Percentiles rank a stretch among this genome's conserved stretches.
Evolutionary conservation across 768 basidiomycete genomes (phyloP).

Genomic region (Nidularia sp.): DNA sequence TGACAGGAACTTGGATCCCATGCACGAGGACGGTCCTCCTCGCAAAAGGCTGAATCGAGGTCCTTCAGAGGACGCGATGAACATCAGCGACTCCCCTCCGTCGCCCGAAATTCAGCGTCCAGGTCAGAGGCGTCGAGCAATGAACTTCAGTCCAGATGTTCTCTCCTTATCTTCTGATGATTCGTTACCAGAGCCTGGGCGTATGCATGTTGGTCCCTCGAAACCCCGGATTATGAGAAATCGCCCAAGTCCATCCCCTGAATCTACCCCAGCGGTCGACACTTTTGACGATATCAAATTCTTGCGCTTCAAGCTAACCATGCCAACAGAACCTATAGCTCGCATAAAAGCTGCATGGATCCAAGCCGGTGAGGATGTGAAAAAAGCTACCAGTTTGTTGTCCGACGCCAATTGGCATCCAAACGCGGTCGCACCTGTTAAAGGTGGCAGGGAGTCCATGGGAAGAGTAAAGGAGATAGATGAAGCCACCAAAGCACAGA

Average conservation of each 20-base stretch:
- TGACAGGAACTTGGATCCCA: slow-evolving; percentile 29
- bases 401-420: slow-evolving; percentile 54
- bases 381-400: slow-evolving; percentile 55
- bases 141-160: slow-evolving; percentile 25
- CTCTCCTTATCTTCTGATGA: slow-evolving; percentile 69
- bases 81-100: slow-evolving; percentile 40
- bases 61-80: slow-evolving; percentile 28
- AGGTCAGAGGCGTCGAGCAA: slow-evolving; percentile 43
- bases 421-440: slow-evolving; percentile 51
- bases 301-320: slow-evolving; percentile 58
- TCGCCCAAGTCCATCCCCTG: slow-evolving; percentile 28
- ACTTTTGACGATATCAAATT: slow-evolving; percentile 36
- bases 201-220: slow-evolving; percentile 37
- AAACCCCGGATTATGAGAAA: slow-evolving; percentile 55
- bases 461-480: slow-evolving; percentile 72
- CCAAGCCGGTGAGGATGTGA: slow-evolving; percentile 56
- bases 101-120: slow-evolving; percentile 59
- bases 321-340: slow-evolving; percentile 42
- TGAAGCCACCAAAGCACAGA: slow-evolving; percentile 64
- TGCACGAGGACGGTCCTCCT: slow-evolving; percentile 61
- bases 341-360: slow-evolving; percentile 65
- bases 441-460: slow-evolving; percentile 44
- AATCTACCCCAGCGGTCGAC: slow-evolving; percentile 19
- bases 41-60: slow-evolving; percentile 68
- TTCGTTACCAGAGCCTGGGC: slow-evolving; percentile 47